Evolutionary conservation across 2,329 filamentous ascomycete species (phyloP), one percentile per base, ranked within the genome.

Genomic region (Exophiala viscosa): DNA sequence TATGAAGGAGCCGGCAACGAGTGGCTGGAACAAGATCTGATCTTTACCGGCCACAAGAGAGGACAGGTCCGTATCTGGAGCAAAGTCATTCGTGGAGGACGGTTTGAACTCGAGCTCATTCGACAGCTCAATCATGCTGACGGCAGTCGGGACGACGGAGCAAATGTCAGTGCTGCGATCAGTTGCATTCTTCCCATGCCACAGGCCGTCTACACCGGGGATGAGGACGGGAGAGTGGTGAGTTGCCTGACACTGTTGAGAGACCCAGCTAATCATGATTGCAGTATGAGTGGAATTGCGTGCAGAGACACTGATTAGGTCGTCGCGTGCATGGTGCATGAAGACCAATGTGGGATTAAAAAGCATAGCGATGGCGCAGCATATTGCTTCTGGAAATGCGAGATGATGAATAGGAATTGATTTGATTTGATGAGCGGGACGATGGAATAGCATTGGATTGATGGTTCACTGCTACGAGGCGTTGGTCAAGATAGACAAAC

Each of bases 1-100:
- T 97, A 97, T 70, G 91, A 97, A 68, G 92, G 92, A 0, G 81
- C 84, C 0, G 87, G 86, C 2, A 93, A 90, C 62, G 93, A 97
- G 70, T 97, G 91, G 89, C 77, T 96, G 3, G 89, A 95, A 70
- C 85, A 86, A 49, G 85, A 86, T 55, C 76, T 99, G 39, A 75
- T 97, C 34, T 91, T 99, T 59, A 97, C 92, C 0, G 93, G 93
- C 0, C 93, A 97, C 67, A 79, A 82, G 58, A 78, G 85, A 46
- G 93, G 93, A 0, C 79, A 90, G 11, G 91, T 95, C 32, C 95
- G 95, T 64, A 83, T 88, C 15, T 87, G 86, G 57, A 58, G 41
- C 41, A 54, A 58, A 46, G 45, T 55, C 17, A 52, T 55, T 17
- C 54, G 75, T 32, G 74, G 76, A 41, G 87, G 86, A 2, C 79